Conservation (phyloP, 2,329 filamentous ascomycete species). For the Aspergillus sp. region DNA sequence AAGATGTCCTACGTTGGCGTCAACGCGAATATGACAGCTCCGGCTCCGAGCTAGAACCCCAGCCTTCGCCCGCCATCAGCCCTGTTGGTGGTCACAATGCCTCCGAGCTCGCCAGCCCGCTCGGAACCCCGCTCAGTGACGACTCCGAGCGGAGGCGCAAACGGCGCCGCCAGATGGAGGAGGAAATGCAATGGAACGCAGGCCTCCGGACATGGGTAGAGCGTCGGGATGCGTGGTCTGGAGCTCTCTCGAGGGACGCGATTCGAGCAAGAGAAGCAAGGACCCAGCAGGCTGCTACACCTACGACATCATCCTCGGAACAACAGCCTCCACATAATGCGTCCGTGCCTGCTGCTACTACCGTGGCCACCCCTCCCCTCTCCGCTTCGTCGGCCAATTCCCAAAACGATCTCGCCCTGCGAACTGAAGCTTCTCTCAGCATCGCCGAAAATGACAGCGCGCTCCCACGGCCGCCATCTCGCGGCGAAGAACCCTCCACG, state of each 20-base stretch:
- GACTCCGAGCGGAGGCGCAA: constrained; percentile 56
- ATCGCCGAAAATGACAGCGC: constrained; percentile 17
- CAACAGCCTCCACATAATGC: background rate
- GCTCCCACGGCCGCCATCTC: background rate
- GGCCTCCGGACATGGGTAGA: constrained; percentile 79
- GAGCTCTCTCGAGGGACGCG: constrained; percentile 53
- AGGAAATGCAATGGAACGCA: constrained; percentile 75
- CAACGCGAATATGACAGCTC: constrained; percentile 41
- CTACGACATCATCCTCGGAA: constrained; percentile 2
- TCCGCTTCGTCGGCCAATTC: constrained; percentile 4
- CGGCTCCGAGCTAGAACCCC: constrained; percentile 40
- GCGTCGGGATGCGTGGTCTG: constrained; percentile 81
- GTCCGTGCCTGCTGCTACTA: constrained; percentile 6
- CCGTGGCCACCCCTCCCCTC: background rate
- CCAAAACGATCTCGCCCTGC: constrained; percentile 19
- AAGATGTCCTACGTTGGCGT: constrained; percentile 39
- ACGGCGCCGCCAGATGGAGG: constrained; percentile 59
- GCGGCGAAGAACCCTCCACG: constrained; percentile 25
- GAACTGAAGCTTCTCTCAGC: constrained; percentile 25
- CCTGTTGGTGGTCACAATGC: constrained; percentile 7
- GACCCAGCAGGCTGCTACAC: constrained; percentile 2
- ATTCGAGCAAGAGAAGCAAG: constrained; percentile 25
- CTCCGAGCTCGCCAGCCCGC: constrained; percentile 10
- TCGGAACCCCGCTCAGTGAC: constrained; percentile 45
- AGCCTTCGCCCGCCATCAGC: constrained; percentile 15